Conservation (phyloP, 2,329 filamentous ascomycete genomes). For the Calycina marina region DNA sequence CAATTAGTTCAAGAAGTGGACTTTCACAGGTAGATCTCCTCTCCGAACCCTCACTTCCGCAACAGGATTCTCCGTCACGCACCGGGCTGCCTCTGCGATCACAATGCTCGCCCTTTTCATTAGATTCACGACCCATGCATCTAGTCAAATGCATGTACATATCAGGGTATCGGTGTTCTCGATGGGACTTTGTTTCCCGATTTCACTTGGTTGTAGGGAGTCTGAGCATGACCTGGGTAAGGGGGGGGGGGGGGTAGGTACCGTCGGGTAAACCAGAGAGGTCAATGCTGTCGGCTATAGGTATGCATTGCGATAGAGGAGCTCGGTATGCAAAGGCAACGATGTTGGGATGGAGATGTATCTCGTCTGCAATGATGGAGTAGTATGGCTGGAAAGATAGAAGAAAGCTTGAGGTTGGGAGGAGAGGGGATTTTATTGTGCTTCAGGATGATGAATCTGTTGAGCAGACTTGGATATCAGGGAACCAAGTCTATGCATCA, state of each 20-base stretch:
- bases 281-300: conserved; percentile 40
- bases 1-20: no score
- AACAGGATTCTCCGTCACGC: conserved; percentile 19
- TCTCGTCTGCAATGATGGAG: conserved; percentile 36
- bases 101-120: conserved; percentile 16
- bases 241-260: no score
- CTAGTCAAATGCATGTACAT: conserved; percentile 34
- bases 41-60: no score
- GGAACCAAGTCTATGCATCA: conserved; percentile 8
- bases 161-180: conserved; percentile 37
- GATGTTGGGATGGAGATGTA: conserved; percentile 36
- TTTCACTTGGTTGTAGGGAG: conserved; percentile 34
- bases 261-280: conserved; percentile 36
- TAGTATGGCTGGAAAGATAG: conserved; percentile 28
- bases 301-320: conserved; percentile 31
- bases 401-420: conserved; percentile 14
- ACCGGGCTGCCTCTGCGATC: conserved; percentile 16
- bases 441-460: conserved; percentile 12
- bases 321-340: conserved; percentile 32
- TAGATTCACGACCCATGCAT: conserved; percentile 32
- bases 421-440: conserved; percentile 18
- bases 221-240: conserved; percentile 36
- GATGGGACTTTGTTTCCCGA: conserved; percentile 32
- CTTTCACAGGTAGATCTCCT: no score
- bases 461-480: conserved; percentile 17